Evolutionary conservation across 1,284 basidiomycete species (phyloP).

Genomic region (Xerocomus amazonicus): DNA sequence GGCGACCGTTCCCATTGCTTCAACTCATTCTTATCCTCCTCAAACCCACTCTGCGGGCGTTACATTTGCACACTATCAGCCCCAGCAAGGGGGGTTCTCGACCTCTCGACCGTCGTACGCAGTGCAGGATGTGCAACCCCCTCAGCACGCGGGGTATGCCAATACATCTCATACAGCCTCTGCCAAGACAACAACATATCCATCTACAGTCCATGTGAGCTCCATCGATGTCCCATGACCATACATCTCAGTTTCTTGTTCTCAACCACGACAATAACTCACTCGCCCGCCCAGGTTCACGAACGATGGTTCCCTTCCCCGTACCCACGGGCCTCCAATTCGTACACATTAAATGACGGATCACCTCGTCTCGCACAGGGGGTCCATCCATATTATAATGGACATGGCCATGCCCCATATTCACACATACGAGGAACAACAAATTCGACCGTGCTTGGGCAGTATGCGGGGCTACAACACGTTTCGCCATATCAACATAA

Average conservation of each 20-base stretch:
- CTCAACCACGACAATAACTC: constrained; percentile 17
- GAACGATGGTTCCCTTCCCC: constrained; percentile 29
- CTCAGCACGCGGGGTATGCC: constrained; percentile 22
- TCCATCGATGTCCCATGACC: background rate
- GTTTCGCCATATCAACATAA: constrained; percentile 31
- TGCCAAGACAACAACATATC: constrained; percentile 21
- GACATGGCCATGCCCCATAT: constrained; percentile 25
- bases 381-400: constrained; percentile 29
- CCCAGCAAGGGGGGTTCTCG: constrained; percentile 35
- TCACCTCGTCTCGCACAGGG: constrained; percentile 21
- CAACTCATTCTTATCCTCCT: constrained; percentile 17
- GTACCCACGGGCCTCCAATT: constrained; percentile 24
- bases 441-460: constrained; percentile 19
- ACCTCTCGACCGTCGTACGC: constrained; percentile 34
- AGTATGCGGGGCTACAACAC: constrained; percentile 30
- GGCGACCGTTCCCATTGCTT: constrained; percentile 13
- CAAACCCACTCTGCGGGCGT: constrained; percentile 24
- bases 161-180: constrained; percentile 18
- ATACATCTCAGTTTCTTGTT: background rate
- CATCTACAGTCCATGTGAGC: constrained; percentile 27
- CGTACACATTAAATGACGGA: constrained; percentile 21
- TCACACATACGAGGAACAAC: constrained; percentile 28
- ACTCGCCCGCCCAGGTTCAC: constrained; percentile 16
- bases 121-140: constrained; percentile 20
- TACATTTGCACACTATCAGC: constrained; percentile 35